Conservation (phyloP, 805 yeast species). For the Candida sakaeoensis region DNA sequence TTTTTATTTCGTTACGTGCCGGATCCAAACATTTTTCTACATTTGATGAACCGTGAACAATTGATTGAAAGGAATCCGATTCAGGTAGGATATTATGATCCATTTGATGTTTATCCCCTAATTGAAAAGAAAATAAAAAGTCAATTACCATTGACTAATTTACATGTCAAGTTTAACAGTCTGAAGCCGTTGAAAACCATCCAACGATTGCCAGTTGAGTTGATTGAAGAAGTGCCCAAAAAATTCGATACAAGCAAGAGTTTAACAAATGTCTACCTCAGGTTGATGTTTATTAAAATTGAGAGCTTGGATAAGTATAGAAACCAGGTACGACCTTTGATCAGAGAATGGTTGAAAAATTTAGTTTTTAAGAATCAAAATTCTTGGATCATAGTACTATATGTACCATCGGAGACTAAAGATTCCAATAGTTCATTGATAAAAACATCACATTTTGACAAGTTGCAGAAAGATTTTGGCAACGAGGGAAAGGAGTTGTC, state of each 20-base stretch:
- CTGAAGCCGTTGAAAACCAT: slow-evolving; percentile 60
- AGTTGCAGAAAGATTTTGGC: slow-evolving; percentile 51
- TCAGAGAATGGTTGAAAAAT: slow-evolving; percentile 71
- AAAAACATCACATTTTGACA: slow-evolving; percentile 50
- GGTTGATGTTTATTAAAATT: slow-evolving; percentile 65
- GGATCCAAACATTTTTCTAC: neutral
- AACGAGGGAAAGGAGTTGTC: slow-evolving; percentile 33
- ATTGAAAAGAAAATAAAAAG: slow-evolving; percentile 41
- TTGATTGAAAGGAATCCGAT: slow-evolving; percentile 16
- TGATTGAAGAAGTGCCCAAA: slow-evolving; percentile 57
- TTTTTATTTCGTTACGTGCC: slow-evolving; percentile 3
- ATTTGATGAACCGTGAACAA: slow-evolving; percentile 8
- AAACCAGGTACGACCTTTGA: slow-evolving; percentile 73
- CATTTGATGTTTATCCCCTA: slow-evolving; percentile 54
- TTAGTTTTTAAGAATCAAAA: slow-evolving; percentile 29
- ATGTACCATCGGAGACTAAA: slow-evolving; percentile 37
- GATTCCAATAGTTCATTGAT: slow-evolving; percentile 36
- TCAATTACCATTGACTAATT: slow-evolving; percentile 54
- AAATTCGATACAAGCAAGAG: slow-evolving; percentile 11
- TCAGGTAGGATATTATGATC: slow-evolving; percentile 67
- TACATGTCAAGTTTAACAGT: slow-evolving; percentile 61
- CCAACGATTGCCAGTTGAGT: slow-evolving; percentile 49
- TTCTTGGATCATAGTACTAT: slow-evolving; percentile 60
- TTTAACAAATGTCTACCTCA: slow-evolving; percentile 47
- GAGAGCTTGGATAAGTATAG: slow-evolving; percentile 72